A percentile compares a stretch with the other conserved stretches of the same genome.
These are phyloP conservation scores for Mortierella sp. DNA, from an alignment of 371 early-diverging fungal species.

Conservation along the genomic window DNA sequence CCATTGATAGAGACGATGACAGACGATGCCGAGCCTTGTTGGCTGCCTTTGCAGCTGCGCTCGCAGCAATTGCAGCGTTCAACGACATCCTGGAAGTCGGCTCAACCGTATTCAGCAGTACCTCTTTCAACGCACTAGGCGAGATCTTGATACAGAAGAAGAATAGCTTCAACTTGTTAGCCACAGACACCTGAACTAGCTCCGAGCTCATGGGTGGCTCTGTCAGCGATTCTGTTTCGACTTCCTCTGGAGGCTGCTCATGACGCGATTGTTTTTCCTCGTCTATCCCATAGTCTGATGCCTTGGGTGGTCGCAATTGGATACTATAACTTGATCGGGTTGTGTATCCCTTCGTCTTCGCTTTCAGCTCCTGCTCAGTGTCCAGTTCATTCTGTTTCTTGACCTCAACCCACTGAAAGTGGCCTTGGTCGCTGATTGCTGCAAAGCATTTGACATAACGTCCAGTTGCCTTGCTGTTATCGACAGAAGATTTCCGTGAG, in stretches of 20 bases:
- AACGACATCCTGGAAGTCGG: neutral
- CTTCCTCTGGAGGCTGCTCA: too few species aligned
- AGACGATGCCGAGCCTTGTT: constrained; percentile 39
- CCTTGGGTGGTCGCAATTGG: constrained; percentile 11
- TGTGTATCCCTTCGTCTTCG: constrained; percentile 4
- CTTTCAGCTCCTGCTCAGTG: constrained; percentile 13
- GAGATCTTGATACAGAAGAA: constrained; percentile 46
- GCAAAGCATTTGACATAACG: constrained; percentile 50
- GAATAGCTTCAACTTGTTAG: constrained; percentile 23
- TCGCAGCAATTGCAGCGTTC: neutral
- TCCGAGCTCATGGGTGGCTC: constrained; percentile 1
- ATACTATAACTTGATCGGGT: constrained; percentile 28
- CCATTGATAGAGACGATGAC: constrained; percentile 39
- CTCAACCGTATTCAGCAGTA: constrained; percentile 8
- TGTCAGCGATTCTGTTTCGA: too few species aligned
- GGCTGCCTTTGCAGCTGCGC: constrained; percentile 11
- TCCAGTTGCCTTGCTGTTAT: constrained; percentile 12
- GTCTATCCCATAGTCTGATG: neutral
- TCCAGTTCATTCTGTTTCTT: constrained; percentile 34
- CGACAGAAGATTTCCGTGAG: neutral
- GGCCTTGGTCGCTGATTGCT: constrained; percentile 38
- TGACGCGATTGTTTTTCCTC: neutral
- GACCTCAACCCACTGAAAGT: constrained; percentile 51
- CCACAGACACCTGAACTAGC: constrained; percentile 24
- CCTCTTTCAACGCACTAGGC: constrained; percentile 12